Percentiles rank a stretch among this genome's conserved stretches.
Evolutionary conservation across 2,329 filamentous ascomycete genomes (phyloP).

Genomic region (Laburnicola sp.): DNA sequence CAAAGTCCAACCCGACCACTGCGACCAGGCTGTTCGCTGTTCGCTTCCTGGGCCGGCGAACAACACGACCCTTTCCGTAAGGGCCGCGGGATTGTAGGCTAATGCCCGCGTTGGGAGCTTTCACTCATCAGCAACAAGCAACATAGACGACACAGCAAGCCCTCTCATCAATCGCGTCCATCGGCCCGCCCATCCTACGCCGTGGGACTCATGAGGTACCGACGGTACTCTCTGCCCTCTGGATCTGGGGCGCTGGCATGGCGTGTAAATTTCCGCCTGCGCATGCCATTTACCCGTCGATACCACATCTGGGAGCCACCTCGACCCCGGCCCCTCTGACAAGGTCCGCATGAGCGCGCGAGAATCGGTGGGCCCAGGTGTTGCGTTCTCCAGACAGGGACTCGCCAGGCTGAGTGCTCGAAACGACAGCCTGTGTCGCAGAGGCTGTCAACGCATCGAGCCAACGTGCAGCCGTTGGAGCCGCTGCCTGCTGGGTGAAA

Average conservation of each 20-base stretch:
- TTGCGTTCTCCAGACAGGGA: constrained; percentile 18
- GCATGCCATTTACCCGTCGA: constrained; percentile 38
- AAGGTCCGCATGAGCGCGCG: constrained; percentile 9
- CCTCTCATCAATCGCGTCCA: constrained; percentile 11
- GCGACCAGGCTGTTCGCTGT: too few species aligned
- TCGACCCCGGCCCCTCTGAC: constrained; percentile 20
- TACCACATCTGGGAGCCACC: constrained; percentile 25
- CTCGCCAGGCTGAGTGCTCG: constrained; percentile 23
- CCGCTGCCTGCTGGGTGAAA: constrained; percentile 24
- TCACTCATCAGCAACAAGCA: constrained; percentile 2
- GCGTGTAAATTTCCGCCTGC: constrained; percentile 27
- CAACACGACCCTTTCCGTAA: not conserved
- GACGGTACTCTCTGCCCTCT: constrained; percentile 9
- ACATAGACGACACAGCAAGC: constrained; percentile 6
- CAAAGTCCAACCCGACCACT: not conserved
- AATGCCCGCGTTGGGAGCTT: too few species aligned
- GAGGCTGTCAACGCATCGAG: constrained; percentile 26
- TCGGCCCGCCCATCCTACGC: constrained; percentile 24
- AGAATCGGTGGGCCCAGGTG: constrained; percentile 18
- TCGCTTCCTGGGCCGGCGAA: not conserved
- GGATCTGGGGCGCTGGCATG: constrained; percentile 26
- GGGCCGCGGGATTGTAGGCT: too few species aligned
- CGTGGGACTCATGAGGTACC: not conserved
- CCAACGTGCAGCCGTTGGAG: constrained; percentile 24
- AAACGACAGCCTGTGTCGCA: constrained; percentile 18